Conservation (phyloP, 257 asterid species). For the Vinca minor region DNA sequence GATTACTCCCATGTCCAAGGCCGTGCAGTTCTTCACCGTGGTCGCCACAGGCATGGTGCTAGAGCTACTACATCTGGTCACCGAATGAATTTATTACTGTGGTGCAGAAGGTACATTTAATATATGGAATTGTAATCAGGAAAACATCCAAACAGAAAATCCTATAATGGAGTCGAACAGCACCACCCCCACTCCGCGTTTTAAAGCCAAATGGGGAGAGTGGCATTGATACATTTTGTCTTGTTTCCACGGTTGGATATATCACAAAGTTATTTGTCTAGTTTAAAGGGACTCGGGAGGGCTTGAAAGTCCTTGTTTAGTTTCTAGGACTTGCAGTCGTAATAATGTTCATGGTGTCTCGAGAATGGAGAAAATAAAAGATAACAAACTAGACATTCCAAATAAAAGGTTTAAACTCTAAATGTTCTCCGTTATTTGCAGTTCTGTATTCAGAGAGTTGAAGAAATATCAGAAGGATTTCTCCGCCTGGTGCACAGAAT, state of each 20-base stretch:
- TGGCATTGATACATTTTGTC: no score
- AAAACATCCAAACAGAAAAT: not conserved
- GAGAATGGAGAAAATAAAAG: not conserved
- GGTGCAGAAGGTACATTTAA: slow-evolving; percentile 85
- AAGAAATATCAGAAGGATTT: slow-evolving; percentile 80
- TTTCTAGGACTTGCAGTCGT: not conserved
- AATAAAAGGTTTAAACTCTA: not conserved
- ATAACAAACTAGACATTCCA: not conserved
- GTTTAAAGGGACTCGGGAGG: no score
- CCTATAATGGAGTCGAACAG: no score
- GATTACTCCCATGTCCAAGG: slow-evolving; percentile 78
- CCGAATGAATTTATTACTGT: slow-evolving; percentile 66
- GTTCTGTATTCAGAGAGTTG: slow-evolving; percentile 85
- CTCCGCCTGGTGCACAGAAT: slow-evolving; percentile 86
- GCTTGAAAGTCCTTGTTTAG: no score
- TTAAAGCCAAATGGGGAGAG: no score
- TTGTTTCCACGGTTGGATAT: no score
- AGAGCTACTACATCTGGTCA: slow-evolving; percentile 89
- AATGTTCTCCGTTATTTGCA: slow-evolving; percentile 22
- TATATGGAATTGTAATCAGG: not conserved
- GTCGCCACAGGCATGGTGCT: slow-evolving; percentile 99
- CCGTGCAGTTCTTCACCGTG: slow-evolving; percentile 85
- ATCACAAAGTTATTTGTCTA: no score
- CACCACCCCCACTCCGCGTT: no score
- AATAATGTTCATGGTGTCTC: no score